Evolutionary conservation across 805 yeast genomes (phyloP), one percentile per base, ranked within the genome.

Genomic region (Tetrapisispora phaffii): DNA sequence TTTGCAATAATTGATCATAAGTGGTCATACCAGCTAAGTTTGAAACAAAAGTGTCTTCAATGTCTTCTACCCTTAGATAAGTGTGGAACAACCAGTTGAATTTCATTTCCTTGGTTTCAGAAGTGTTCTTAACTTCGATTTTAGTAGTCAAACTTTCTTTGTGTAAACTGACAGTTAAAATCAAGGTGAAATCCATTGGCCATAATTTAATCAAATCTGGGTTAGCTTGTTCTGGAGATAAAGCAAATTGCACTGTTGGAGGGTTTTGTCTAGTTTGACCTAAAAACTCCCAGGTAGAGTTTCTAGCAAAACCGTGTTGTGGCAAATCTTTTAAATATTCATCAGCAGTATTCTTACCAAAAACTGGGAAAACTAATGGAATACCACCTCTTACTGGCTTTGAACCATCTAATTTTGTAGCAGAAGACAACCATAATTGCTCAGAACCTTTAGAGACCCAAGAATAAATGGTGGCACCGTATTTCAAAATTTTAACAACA

Each of bases 301-400:
- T 82, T 65, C 98, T 75, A 17, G 96, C 98, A 68, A 93, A 85
- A 1, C 98, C 98, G 62, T 93, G 98, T 68, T 93, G 97, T 17
- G 97, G 97, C 51, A 93, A 74, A 31, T 74, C 63, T 42, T 70
- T 72, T 34, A 88, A 77, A 32, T 69, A 67, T 3, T 85, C 84
- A 45, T 69, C 73, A 7, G 75, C 71, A 28, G 72, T 70, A 51
- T 80, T 64, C 53, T 79, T 88, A 48, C 98, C 97, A 57, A 85
- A 85, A 1, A 82, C 85, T 2, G 98, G 98, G 74, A 93, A 93
- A 8, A 90, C 97, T 21, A 93, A 70, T 12, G 98, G 98, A 44
- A 93, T 85, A 42, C 98, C 98, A 52, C 98, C 98, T 63, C 98
- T 77, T 17, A 93, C 97, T 1, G 98, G 94, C 59, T 83, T 85